Evolutionary conservation across 345 rosid species (phyloP), one percentile per base, ranked within the genome.

Genomic region (Aquilaria malaccensis): DNA sequence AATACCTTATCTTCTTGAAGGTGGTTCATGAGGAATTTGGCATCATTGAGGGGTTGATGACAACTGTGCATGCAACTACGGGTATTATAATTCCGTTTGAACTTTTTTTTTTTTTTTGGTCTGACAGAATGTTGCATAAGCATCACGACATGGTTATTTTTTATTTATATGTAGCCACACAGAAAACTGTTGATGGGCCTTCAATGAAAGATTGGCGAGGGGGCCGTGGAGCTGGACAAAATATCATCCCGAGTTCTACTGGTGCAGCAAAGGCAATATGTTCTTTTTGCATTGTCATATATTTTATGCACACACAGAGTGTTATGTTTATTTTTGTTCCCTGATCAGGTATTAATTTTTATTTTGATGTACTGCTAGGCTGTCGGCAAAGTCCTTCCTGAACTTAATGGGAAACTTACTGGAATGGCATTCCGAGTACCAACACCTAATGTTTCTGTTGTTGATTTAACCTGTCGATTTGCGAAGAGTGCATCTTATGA

Each of bases 381-480:
- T 75, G 99, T 95, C 47, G 99, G 99, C 54, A 95, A 95, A 72
- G 99, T 95, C 77, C 96, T 95, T 73, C 99, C 97, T 12, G 90
- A 86, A 67, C 89, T 95, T 70, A 91, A 95, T 29, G 99, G 99
- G 58, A 95, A 85, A 69, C 99, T 95, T 64, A 95, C 99, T 15
- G 99, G 99, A 72, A 95, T 95, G 99, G 99, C 99, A 15, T 95
- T 95, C 89, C 93, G 99, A 66, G 98, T 95, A 56, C 98, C 99
- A 50, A 95, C 97, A 50, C 66, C 98, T 4, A 91, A 95, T 70
- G 97, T 95, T 47, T 95, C 98, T 50, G 99, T 95, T 61, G 99
- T 91, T 73, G 97, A 95, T 72, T 76, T 95, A 69, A 95, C 99
- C 74, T 91, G 97, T 76, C 91, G 97, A 70, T 93, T 95, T 78